Conservation (phyloP, 176 grass and related monocot species). For the Alloteropsis semialata region DNA sequence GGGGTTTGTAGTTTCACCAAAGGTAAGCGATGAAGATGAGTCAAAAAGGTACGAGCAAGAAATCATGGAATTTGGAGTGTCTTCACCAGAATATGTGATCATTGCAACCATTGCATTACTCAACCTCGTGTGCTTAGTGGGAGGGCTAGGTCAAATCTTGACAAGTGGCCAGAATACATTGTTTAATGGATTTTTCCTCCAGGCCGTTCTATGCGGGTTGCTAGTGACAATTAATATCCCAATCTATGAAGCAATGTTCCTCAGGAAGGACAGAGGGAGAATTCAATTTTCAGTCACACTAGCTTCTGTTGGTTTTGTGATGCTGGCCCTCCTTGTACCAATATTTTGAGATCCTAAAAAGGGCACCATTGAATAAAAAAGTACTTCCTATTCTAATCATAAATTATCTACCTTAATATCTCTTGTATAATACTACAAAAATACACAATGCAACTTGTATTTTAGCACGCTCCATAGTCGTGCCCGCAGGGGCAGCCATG, state of each 20-base stretch:
- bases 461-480: too few species aligned
- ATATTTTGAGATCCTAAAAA: constrained; percentile 27
- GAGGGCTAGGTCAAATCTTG: constrained; percentile 23
- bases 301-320: constrained; percentile 38
- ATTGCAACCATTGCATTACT: constrained; percentile 55
- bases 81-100: constrained; percentile 53
- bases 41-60: constrained; percentile 69
- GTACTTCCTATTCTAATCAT: background rate
- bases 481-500: too few species aligned
- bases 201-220: constrained; percentile 49
- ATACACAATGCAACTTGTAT: background rate
- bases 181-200: constrained; percentile 40
- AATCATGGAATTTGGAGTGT: constrained; percentile 66
- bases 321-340: constrained; percentile 29
- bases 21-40: constrained; percentile 47
- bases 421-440: background rate
- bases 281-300: constrained; percentile 50
- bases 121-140: constrained; percentile 49
- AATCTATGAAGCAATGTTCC: constrained; percentile 73
- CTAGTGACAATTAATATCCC: constrained; percentile 55
- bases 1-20: constrained; percentile 53
- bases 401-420: constrained; percentile 8
- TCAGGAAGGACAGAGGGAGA: constrained; percentile 62
- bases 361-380: background rate
- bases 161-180: background rate